A percentile compares a stretch with the other conserved stretches of the same genome.
These are phyloP conservation scores for Acephala macrosclerotiorum DNA, from an alignment of 2,329 filamentous ascomycete species.

Conservation along the genomic window DNA sequence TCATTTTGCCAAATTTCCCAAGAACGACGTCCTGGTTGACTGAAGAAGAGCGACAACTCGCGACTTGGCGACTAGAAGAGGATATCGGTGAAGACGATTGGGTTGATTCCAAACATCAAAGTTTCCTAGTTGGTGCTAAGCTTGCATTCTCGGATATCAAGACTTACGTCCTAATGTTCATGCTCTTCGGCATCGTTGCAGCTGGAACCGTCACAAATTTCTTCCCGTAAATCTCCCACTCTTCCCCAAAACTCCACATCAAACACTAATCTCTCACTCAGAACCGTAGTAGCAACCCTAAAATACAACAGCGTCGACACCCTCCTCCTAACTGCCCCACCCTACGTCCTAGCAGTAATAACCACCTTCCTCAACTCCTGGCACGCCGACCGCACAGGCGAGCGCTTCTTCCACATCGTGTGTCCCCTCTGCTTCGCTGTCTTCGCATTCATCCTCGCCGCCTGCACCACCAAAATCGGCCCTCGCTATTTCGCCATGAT, in stretches of 20 bases:
- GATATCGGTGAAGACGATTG: constrained; percentile 72
- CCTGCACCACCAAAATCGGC: constrained; percentile 64
- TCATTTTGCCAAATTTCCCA: constrained; percentile 73
- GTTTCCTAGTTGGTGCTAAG: constrained; percentile 58
- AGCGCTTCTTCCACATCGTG: constrained; percentile 73
- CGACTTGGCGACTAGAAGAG: constrained; percentile 67
- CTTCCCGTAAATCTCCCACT: constrained; percentile 56
- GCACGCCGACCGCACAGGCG: constrained; percentile 75
- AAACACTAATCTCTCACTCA: constrained; percentile 43
- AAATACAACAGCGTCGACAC: constrained; percentile 63
- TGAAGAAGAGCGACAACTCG: constrained; percentile 63
- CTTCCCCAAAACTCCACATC: constrained; percentile 53
- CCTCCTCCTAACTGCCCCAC: constrained; percentile 69
- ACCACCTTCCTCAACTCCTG: constrained; percentile 70
- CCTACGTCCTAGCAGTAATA: constrained; percentile 68
- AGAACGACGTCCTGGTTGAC: constrained; percentile 63
- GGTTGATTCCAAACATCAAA: constrained; percentile 62
- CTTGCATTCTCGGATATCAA: constrained; percentile 64
- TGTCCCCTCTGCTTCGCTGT: constrained; percentile 68
- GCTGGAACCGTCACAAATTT: constrained; percentile 71
- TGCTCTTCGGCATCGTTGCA: constrained; percentile 63
- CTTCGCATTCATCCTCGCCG: constrained; percentile 71
- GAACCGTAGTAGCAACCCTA: constrained; percentile 71
- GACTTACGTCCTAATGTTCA: constrained; percentile 39
- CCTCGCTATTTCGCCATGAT: constrained; percentile 76